Base-by-base conservation (phyloP, 2,329 filamentous ascomycete genomes). In the Fusarium incarnatum region DNA sequence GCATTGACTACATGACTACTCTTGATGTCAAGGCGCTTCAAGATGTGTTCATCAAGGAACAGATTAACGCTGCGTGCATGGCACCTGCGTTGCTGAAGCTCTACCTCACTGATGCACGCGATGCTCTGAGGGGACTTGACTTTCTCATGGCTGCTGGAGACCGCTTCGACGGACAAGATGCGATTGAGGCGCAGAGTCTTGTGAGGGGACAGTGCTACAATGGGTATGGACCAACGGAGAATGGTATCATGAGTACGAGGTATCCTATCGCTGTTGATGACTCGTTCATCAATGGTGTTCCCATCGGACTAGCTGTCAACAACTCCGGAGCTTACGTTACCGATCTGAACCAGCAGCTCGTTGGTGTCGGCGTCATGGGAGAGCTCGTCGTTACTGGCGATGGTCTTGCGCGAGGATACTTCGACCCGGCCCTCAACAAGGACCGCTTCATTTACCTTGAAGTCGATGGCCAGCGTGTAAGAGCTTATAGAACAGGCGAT, bases 361-460 rank as follows among this genome's bases (percentile, higher is more conserved):
- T 76, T 0, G 59, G 64, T 1, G n/a, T 54, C 1, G 74, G 75
- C 0, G 70, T 73, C 3, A 54, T 76, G 27, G 75, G 75, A 11
- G 75, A 77, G 47, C 66, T 77, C 5, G 64, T 76, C 15, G 65
- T 77, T 2, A 71, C 71, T 5, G 75, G 75, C 1, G 73, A 75
- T 11, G 64, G 64, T 3, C 20, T 68, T 49, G 53, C 61, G 2
- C 47, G 60, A 4, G 63, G 62, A 1, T 76, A 77, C 23, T 67
- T 34, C 2, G 67, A 74, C 41, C 18, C 56, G 6, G 13, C 32
- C 0, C 49, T 70, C 1, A 30, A 73, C 16, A 6, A 22, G 22
- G 25, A 45, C 27, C 71, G 69, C 5, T 76, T 76, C 20, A n/a
- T 73, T 4, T 1, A 48, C 1, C 18, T 74, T 3, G 22, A 15